Conservation (phyloP, 306 rosid species). For the Vigna unguiculata region DNA sequence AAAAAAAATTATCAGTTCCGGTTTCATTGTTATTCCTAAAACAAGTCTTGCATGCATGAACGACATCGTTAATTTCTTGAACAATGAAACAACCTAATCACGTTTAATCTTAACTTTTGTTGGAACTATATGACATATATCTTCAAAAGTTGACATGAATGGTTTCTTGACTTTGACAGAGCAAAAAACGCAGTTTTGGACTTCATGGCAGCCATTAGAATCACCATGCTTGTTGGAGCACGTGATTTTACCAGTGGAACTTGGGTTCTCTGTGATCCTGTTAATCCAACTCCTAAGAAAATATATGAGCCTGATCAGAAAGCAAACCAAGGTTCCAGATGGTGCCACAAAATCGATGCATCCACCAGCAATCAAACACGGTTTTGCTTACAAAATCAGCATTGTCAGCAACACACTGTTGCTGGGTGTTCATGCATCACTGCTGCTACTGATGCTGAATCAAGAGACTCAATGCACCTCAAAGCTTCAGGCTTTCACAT, state of each 20-base stretch:
- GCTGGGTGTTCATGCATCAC: slow-evolving; percentile 52
- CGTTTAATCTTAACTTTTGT: not conserved
- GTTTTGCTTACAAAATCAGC: slow-evolving; percentile 60
- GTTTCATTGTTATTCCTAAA: no score
- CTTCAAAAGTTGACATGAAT: slow-evolving; percentile 12
- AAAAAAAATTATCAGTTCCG: no score
- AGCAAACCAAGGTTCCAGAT: slow-evolving; percentile 47
- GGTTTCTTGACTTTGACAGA: slow-evolving; percentile 51
- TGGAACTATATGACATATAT: not conserved
- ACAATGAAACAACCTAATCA: not conserved
- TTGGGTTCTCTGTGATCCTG: slow-evolving; percentile 55
- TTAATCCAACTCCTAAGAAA: slow-evolving; percentile 47
- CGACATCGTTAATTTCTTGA: not conserved
- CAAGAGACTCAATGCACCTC: slow-evolving; percentile 63
- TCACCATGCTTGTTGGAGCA: slow-evolving; percentile 80
- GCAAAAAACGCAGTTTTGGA: slow-evolving; percentile 35
- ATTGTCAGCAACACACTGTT: slow-evolving; percentile 58
- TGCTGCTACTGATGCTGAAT: slow-evolving; percentile 51
- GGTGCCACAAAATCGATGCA: slow-evolving; percentile 41
- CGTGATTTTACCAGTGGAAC: slow-evolving; percentile 62
- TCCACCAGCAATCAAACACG: slow-evolving; percentile 41
- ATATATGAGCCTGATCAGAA: slow-evolving; percentile 36
- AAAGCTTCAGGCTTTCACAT: slow-evolving; percentile 49
- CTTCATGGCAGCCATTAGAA: slow-evolving; percentile 59
- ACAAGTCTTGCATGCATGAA: not conserved